These are phyloP conservation scores for Alternaria infectoria DNA, from an alignment of 2,329 filamentous ascomycete genomes.

Conservation along the genomic window DNA sequence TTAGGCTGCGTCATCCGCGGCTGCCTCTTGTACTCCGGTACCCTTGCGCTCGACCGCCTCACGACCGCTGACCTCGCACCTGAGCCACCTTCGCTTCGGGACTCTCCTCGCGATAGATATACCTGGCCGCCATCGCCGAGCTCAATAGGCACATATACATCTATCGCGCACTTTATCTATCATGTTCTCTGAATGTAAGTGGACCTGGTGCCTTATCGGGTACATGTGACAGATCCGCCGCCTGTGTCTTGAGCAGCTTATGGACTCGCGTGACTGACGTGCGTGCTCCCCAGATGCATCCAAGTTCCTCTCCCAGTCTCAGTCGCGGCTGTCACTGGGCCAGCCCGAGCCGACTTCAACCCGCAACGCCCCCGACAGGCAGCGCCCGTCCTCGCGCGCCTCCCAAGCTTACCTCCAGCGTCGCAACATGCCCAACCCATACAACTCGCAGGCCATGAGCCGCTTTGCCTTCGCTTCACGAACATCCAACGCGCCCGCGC, in stretches of 20 bases:
- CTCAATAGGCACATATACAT: constrained; percentile 25
- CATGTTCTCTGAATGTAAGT: constrained; percentile 93
- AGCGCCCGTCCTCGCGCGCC: constrained; percentile 54
- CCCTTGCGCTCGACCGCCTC: constrained; percentile 32
- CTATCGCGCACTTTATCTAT: constrained; percentile 16
- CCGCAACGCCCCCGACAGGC: constrained; percentile 56
- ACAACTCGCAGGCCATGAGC: constrained; percentile 71
- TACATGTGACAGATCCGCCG: constrained; percentile 39
- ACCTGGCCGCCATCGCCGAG: constrained; percentile 23
- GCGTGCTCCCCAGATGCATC: constrained; percentile 76
- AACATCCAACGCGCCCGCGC: constrained; percentile 77
- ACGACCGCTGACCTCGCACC: constrained; percentile 35
- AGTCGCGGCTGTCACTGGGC: constrained; percentile 82
- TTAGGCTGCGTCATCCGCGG: constrained; percentile 40
- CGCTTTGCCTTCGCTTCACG: constrained; percentile 82
- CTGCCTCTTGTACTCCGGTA: constrained; percentile 30
- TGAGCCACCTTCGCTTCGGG: constrained; percentile 26
- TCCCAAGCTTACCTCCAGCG: constrained; percentile 59
- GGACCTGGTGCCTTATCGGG: constrained; percentile 35
- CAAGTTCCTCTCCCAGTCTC: constrained; percentile 95
- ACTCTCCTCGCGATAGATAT: constrained; percentile 30
- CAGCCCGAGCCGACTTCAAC: constrained; percentile 56
- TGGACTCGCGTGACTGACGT: constrained; percentile 53
- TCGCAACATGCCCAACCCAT: constrained; percentile 70
- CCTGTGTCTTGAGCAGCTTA: constrained; percentile 34